phyloP scores from a whole-genome alignment of 306 rosid genomes.

The Malus asiatica region DNA sequence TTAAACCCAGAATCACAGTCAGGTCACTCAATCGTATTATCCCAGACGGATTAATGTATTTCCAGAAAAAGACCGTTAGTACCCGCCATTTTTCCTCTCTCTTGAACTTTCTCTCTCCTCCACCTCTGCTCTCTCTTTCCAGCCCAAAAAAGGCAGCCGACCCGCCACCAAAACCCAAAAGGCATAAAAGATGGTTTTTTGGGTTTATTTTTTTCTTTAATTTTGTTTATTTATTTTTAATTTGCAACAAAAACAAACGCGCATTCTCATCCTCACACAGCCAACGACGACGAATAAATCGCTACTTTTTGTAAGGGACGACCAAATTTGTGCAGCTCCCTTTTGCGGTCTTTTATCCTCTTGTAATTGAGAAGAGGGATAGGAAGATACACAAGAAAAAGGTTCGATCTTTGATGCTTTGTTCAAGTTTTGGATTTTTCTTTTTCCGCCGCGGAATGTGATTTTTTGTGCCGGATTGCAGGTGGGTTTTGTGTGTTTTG shows the following conservation, averaged over 20 bases:
- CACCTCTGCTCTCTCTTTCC: background rate
- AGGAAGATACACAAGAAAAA: slow-evolving; percentile 5
- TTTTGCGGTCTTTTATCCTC: slow-evolving; percentile 12
- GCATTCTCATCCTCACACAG: slow-evolving; percentile 2
- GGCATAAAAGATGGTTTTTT: no score
- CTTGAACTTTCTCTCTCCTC: background rate
- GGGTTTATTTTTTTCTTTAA: no score
- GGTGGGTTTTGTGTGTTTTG: background rate
- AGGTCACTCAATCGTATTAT: no score
- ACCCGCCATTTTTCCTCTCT: background rate
- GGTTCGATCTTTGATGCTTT: slow-evolving; percentile 19
- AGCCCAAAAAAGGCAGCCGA: background rate
- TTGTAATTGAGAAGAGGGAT: background rate
- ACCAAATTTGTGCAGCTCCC: background rate
- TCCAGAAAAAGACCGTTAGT: background rate
- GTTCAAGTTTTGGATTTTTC: background rate
- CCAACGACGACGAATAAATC: background rate
- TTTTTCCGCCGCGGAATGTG: background rate
- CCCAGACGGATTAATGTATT: no score
- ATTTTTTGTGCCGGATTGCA: background rate
- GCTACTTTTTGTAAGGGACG: background rate
- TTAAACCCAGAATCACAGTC: no score
- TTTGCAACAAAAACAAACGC: background rate
- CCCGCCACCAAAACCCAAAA: background rate
- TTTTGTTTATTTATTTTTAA: no score